Percentiles rank a stretch among this genome's conserved stretches.
Conservation (phyloP, 1,284 basidiomycete genomes). For the Marasmius tenuissimus region DNA sequence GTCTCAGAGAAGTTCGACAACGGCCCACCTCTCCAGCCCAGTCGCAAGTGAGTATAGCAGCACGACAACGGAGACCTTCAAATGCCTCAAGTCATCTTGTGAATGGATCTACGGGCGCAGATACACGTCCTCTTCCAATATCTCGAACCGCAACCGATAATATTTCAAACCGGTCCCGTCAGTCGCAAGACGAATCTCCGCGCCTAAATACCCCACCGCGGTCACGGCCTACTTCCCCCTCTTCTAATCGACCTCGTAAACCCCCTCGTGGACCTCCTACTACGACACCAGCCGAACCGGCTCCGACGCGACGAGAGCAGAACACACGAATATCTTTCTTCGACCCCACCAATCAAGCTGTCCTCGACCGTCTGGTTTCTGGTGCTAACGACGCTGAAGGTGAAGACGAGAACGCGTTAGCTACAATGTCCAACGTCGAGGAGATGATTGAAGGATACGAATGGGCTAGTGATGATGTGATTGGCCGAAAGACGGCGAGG, state of each 20-base stretch:
- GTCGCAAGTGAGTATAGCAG: neutral
- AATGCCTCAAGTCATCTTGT: conserved; percentile 19
- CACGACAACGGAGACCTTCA: conserved; percentile 31
- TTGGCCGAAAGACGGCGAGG: conserved; percentile 57
- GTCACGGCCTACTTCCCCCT: conserved; percentile 30
- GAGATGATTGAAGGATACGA: conserved; percentile 99
- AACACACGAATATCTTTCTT: conserved; percentile 79
- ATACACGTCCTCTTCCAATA: conserved; percentile 1
- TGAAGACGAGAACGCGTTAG: conserved; percentile 75
- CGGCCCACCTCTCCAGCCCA: conserved; percentile 12
- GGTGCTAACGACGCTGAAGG: conserved; percentile 55
- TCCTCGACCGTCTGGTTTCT: conserved; percentile 72
- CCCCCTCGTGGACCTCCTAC: conserved; percentile 10
- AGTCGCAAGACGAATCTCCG: neutral
- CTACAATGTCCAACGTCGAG: conserved; percentile 88
- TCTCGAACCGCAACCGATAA: conserved; percentile 8
- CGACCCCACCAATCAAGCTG: conserved; percentile 72
- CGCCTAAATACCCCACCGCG: conserved; percentile 18
- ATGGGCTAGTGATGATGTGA: conserved; percentile 79
- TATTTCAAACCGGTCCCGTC: conserved; percentile 1
- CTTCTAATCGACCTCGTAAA: conserved; percentile 22
- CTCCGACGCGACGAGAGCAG: conserved; percentile 48
- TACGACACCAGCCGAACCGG: conserved; percentile 19
- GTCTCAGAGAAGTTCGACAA: neutral
- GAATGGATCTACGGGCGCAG: neutral